Conservation (phyloP, 1,284 basidiomycete genomes). For the Lentinus polychrous region DNA sequence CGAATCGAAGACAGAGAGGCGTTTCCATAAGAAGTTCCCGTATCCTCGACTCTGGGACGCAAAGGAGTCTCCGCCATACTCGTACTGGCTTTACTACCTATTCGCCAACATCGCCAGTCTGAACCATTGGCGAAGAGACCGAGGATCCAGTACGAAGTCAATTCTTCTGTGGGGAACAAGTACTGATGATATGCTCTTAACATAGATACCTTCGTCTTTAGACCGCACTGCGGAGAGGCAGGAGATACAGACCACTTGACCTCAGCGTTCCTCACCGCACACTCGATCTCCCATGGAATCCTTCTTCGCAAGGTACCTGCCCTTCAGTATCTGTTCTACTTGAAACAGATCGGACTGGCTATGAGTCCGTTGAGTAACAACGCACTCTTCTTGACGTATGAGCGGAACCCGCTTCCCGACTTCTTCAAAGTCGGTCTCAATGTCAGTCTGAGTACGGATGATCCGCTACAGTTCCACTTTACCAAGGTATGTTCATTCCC, state of each 20-base stretch:
- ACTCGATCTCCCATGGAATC: constrained; percentile 99
- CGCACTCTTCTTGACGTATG: constrained; percentile 94
- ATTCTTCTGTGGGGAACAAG: not conserved
- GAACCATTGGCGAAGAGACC: constrained; percentile 83
- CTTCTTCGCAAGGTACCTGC: constrained; percentile 96
- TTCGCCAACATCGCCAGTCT: constrained; percentile 94
- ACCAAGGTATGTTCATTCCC: constrained; percentile 68
- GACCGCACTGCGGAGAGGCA: constrained; percentile 97
- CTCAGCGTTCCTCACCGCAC: constrained; percentile 91
- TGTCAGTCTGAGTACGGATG: constrained; percentile 95
- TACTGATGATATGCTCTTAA: not conserved
- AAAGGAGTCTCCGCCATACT: constrained; percentile 87
- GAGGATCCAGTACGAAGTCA: constrained; percentile 81
- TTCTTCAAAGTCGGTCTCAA: constrained; percentile 97
- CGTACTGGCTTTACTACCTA: constrained; percentile 98
- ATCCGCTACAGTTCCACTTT: constrained; percentile 93
- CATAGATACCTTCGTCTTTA: constrained; percentile 92
- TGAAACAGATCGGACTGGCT: constrained; percentile 94
- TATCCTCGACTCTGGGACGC: constrained; percentile 90
- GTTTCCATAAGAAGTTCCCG: constrained; percentile 94
- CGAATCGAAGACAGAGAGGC: constrained; percentile 89
- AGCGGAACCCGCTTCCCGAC: constrained; percentile 94
- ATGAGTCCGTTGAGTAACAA: constrained; percentile 99
- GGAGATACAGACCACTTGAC: constrained; percentile 98
- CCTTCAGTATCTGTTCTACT: constrained; percentile 89